A percentile compares a stretch with the other conserved stretches of the same genome.
phyloP scores from a whole-genome alignment of 257 asterid genomes.

The Ilex asprella region DNA sequence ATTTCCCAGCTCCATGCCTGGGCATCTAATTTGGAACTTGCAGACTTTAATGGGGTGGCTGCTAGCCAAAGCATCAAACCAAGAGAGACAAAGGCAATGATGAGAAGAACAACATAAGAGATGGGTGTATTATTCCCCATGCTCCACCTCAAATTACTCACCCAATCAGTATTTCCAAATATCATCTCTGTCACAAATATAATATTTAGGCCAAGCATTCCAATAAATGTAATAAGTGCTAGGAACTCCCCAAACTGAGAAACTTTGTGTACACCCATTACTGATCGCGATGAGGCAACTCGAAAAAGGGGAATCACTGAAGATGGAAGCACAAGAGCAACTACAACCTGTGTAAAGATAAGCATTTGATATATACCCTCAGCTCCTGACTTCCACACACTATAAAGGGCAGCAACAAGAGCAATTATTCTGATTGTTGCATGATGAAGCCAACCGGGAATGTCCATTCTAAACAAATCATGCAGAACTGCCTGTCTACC shows the following conservation, averaged over 20 bases:
- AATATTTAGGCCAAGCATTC: conserved; percentile 64
- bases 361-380: conserved; percentile 86
- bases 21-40: conserved; percentile 41
- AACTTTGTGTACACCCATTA: conserved; percentile 67
- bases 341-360: conserved; percentile 70
- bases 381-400: conserved; percentile 80
- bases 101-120: conserved; percentile 59
- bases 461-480: conserved; percentile 59
- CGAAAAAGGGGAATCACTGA: conserved; percentile 83
- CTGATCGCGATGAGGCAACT: conserved; percentile 72
- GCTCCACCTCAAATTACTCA: conserved; percentile 67
- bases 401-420: conserved; percentile 75
- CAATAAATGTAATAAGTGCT: conserved; percentile 51
- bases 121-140: conserved; percentile 50
- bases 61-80: conserved; percentile 80
- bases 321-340: conserved; percentile 89
- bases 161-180: conserved; percentile 94
- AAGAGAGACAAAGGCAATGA: conserved; percentile 51
- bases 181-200: conserved; percentile 75
- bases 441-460: conserved; percentile 94
- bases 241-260: conserved; percentile 58
- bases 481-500: conserved; percentile 56
- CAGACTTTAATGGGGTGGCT: conserved; percentile 81
- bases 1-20: conserved; percentile 43
- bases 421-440: conserved; percentile 77